Evolutionary conservation across 768 basidiomycete species (phyloP), one percentile per base, ranked within the genome.

Genomic region (Xerocomellus dryophilus): DNA sequence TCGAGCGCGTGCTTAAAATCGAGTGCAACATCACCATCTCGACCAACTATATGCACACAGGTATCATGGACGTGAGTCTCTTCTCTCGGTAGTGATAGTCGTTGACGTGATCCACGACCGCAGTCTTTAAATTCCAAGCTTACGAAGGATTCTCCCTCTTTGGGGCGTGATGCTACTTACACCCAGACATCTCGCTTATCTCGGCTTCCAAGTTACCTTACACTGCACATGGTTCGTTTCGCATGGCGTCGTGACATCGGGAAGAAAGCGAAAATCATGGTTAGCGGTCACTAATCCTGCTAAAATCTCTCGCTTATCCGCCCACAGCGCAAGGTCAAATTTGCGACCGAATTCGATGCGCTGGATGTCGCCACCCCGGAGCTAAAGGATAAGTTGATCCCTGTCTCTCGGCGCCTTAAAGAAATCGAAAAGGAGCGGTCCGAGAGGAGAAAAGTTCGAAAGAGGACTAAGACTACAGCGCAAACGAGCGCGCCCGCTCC

Each of bases 191-290:
- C 90, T 4, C 85, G 93, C 9, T 65, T 99, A 46, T 83, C 90
- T 11, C 82, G 95, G 20, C 75, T 98, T 12, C 97, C 97, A 0
- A 71, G 82, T 5, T 95, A 90, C 64, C 80, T 97, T 20, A 85
- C 87, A 6, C 83, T 98, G 5, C 93, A 98, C 63, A 91, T 98
- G 88, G 94, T 95, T 12, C 89, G 97, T 43, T 99, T 98, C 70
- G 88, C 86, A 51, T 99, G 97, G 97, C 78, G 92, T 55, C 78
- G 82, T 35, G 97, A 98, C 60, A 94, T 97, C 54, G 73, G 72
- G 47, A 93, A 88, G 76, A 98, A 98, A 67, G 85, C 96, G 2
- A 98, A 99, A 74, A 96, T 98, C 68, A 93, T 99, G 96, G 89
- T 89, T 56, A 41, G 73, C 62, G 27, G 6, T 46, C 14, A 5